phyloP scores from a whole-genome alignment of 306 rosid species.

The Fagus crenata region DNA sequence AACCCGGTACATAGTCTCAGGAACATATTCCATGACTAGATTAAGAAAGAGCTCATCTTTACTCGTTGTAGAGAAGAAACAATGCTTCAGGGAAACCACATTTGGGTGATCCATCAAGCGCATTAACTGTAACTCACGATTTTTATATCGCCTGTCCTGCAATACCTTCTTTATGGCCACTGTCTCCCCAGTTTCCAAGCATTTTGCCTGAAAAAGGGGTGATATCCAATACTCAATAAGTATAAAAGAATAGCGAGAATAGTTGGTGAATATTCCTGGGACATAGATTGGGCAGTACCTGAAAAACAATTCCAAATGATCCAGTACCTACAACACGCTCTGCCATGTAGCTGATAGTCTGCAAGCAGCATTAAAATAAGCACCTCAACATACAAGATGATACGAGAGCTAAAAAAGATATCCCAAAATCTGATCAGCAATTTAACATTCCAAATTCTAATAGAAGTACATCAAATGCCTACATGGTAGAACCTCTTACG shows the following conservation, averaged over 20 bases:
- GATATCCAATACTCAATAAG: constrained; percentile 32
- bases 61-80: constrained; percentile 85
- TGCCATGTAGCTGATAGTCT: constrained; percentile 98
- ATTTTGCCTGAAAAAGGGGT: constrained; percentile 63
- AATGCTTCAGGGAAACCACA: constrained; percentile 75
- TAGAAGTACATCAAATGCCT: not conserved
- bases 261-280: not conserved
- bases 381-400: constrained; percentile 24
- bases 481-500: not conserved
- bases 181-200: constrained; percentile 85
- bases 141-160: constrained; percentile 86
- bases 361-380: constrained; percentile 38
- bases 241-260: constrained; percentile 12
- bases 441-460: constrained; percentile 12
- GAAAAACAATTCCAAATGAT: constrained; percentile 92
- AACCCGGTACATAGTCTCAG: constrained; percentile 83
- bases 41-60: constrained; percentile 85
- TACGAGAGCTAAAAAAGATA: constrained; percentile 13
- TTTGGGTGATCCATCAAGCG: constrained; percentile 95
- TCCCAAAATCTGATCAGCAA: constrained; percentile 16
- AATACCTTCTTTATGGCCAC: constrained; percentile 94
- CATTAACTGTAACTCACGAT: constrained; percentile 92
- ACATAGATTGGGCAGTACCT: constrained; percentile 51
- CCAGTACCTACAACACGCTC: constrained; percentile 97
- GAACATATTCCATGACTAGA: constrained; percentile 92